Percentiles rank a stretch among this genome's conserved stretches.
Evolutionary conservation across 179 eudicot species (phyloP).

Genomic region (Amaranthus tricolor): DNA sequence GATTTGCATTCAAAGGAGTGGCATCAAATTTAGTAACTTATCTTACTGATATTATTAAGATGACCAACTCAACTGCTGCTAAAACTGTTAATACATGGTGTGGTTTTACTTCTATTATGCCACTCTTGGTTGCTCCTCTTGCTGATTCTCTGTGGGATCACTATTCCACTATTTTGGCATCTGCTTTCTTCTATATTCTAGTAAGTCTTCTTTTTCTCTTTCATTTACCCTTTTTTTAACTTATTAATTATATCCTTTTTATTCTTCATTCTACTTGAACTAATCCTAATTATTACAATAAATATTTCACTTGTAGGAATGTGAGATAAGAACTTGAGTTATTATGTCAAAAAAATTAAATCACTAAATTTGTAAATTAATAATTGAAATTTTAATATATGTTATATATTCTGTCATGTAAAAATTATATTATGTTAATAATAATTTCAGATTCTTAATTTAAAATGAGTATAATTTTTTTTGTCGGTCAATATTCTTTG

Average conservation of each 20-base stretch:
- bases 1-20: constrained; percentile 98
- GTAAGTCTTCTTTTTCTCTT: constrained; percentile 30
- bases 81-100: constrained; percentile 84
- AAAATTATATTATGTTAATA: too few species aligned
- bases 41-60: constrained; percentile 60
- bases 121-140: constrained; percentile 74
- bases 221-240: neutral
- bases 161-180: constrained; percentile 56
- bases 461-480: too few species aligned
- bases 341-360: too few species aligned
- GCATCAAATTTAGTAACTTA: constrained; percentile 90
- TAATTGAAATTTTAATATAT: too few species aligned
- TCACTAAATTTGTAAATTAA: too few species aligned
- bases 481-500: too few species aligned
- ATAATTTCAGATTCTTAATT: too few species aligned
- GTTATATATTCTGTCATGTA: too few species aligned
- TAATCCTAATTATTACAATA: too few species aligned
- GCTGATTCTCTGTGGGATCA: constrained; percentile 76
- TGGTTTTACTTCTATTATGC: constrained; percentile 81
- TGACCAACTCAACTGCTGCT: constrained; percentile 91
- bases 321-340: too few species aligned
- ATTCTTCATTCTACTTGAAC: neutral
- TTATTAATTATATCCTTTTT: too few species aligned
- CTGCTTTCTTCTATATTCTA: constrained; percentile 55
- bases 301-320: too few species aligned